Evolutionary conservation across 176 grass and related monocot genomes (phyloP).

Genomic region (Zea luxurians): DNA sequence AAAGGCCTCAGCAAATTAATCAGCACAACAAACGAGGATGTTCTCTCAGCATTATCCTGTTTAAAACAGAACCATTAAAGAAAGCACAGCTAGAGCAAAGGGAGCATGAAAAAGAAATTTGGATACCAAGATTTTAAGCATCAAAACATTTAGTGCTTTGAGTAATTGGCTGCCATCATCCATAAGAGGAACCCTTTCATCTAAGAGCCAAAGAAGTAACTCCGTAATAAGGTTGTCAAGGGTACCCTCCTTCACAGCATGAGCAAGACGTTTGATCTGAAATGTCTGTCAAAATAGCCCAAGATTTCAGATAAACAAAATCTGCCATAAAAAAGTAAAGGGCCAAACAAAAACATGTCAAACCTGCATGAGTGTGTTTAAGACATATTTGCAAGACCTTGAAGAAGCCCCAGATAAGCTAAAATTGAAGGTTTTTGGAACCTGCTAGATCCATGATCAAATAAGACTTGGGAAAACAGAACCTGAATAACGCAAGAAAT

Average conservation of each 20-base stretch:
- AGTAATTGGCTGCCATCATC: slow-evolving; percentile 97
- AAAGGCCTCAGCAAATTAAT: slow-evolving; percentile 91
- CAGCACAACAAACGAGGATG: slow-evolving; percentile 90
- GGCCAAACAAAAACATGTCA: not conserved
- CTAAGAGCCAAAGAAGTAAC: slow-evolving; percentile 98
- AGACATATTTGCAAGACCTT: slow-evolving; percentile 97
- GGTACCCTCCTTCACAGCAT: slow-evolving; percentile 88
- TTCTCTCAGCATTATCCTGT: slow-evolving; percentile 96
- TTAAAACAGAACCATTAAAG: slow-evolving; percentile 35
- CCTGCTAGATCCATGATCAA: slow-evolving; percentile 48
- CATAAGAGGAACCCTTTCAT: slow-evolving; percentile 97
- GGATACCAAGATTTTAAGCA: slow-evolving; percentile 98
- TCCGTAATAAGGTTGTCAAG: slow-evolving; percentile 97
- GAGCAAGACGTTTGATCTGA: slow-evolving; percentile 92
- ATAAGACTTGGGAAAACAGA: slow-evolving; percentile 20
- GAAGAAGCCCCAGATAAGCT: slow-evolving; percentile 96
- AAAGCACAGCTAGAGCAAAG: slow-evolving; percentile 39
- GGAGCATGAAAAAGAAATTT: slow-evolving; percentile 16
- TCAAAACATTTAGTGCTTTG: slow-evolving; percentile 95
- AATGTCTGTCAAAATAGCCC: slow-evolving; percentile 58
- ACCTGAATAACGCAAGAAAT: slow-evolving; percentile 30
- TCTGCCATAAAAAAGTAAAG: slow-evolving; percentile 12
- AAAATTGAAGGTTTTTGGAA: slow-evolving; percentile 95
- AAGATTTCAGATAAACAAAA: slow-evolving; percentile 13
- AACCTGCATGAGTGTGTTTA: slow-evolving; percentile 99